Evolutionary conservation across 2,329 filamentous ascomycete species (phyloP), one percentile per base, ranked within the genome.

Genomic region (Colletotrichum sp.): DNA sequence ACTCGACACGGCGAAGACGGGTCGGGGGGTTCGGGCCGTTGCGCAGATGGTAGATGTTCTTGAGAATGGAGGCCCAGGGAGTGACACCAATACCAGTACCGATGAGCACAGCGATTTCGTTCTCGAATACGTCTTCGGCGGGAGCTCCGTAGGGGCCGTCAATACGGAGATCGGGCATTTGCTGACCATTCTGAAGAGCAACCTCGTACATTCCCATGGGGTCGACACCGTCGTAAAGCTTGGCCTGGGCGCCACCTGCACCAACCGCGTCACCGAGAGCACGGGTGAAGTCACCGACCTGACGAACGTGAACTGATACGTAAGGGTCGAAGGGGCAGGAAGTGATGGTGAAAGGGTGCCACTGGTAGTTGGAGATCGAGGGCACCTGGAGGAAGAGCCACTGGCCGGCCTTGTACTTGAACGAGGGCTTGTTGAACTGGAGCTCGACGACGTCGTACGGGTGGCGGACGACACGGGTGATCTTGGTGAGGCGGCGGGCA

Each of bases 261-360:
- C 97, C 97, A n/a, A 98, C 91, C 12, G 96, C 95, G 80, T 98
- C 95, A 82, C 96, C 97, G n/a, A 99, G 91, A n/a, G 94, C 92
- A 76, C 93, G 92, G 14, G 97, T 99, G 83, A 98, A 99, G 86
- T 99, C 97, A 79, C 97, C 97, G 8, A 98, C 96, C 87, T 98
- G 97, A 64, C 97, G 94, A 74, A 99, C 93, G 84, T 99, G 97
- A 34, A 99, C 91, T 52, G 95, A 98, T 78, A 98, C 92, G 82
- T 98, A 98, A 1, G 95, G 94, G 81, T 99, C 97, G 82, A 95
- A 97, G 7, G 97, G 97, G 85, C 97, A 99, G 12, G 97, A 98
- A 4, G 97, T 99, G 85, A 99, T 98, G 81, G 97, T 99, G 84
- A 98, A 99, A 2, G 97, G 97, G 86, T 99, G 97, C 97, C 97